Conservation (phyloP, 352 stramenopile genomes). For the Thalassiosira livingstoniorum region DNA sequence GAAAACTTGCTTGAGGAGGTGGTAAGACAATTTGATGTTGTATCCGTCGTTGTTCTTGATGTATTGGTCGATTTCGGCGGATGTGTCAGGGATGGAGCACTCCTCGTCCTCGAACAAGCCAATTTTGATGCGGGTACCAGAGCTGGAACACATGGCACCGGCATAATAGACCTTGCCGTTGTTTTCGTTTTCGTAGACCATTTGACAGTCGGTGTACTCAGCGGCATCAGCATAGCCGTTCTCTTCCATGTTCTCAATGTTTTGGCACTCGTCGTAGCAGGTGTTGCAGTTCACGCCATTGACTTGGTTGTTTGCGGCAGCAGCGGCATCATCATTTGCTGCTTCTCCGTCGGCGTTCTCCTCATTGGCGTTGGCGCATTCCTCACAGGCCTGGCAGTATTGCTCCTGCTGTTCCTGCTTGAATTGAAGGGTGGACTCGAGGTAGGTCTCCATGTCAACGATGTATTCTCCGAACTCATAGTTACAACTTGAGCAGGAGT, state of each 20-base stretch:
- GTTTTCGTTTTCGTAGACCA: constrained; percentile 63
- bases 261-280: constrained; percentile 63
- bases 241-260: constrained; percentile 62
- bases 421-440: constrained; percentile 35
- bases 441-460: constrained; percentile 54
- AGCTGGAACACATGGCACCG: constrained; percentile 32
- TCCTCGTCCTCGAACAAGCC: constrained; percentile 54
- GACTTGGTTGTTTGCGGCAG: background rate
- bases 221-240: constrained; percentile 62
- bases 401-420: constrained; percentile 44
- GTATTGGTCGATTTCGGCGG: constrained; percentile 37
- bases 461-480: constrained; percentile 59
- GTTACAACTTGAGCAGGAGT: constrained; percentile 43
- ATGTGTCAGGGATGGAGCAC: constrained; percentile 24
- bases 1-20: constrained; percentile 56
- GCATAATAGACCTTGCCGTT: constrained; percentile 46
- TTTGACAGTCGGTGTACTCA: constrained; percentile 45
- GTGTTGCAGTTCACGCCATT: constrained; percentile 36
- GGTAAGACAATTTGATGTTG: constrained; percentile 57
- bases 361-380: constrained; percentile 8
- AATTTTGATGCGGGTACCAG: constrained; percentile 50
- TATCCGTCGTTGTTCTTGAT: constrained; percentile 59
- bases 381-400: constrained; percentile 53
- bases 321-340: background rate
- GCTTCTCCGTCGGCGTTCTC: background rate